Evolutionary conservation across 331 rosid genomes (phyloP).

Genomic region (Spiraea crenata): DNA sequence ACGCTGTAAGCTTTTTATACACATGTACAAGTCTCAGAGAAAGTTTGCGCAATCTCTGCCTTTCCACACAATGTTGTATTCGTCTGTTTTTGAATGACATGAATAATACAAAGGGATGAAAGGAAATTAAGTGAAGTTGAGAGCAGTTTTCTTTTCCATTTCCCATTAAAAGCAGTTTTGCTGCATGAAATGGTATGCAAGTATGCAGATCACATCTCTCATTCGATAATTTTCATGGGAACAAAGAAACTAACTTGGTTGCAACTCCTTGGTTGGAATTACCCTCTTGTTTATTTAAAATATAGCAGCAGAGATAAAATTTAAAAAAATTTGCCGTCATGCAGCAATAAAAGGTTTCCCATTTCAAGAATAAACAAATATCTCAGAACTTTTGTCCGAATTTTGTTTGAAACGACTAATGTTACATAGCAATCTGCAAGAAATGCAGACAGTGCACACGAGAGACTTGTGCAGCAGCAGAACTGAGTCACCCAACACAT

Average conservation of each 20-base stretch:
- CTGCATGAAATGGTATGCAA: background rate
- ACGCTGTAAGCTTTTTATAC: slow-evolving; percentile 25
- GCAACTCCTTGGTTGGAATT: background rate
- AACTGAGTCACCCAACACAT: slow-evolving; percentile 29
- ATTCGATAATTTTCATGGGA: no score
- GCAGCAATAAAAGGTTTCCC: slow-evolving; percentile 6
- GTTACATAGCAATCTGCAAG: slow-evolving; percentile 39
- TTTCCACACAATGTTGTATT: slow-evolving; percentile 20
- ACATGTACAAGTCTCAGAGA: slow-evolving; percentile 28
- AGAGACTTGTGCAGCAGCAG: slow-evolving; percentile 20
- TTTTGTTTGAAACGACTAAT: slow-evolving; percentile 37
- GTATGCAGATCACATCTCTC: no score
- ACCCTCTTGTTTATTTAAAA: background rate
- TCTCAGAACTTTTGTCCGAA: slow-evolving; percentile 16
- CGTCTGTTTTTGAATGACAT: slow-evolving; percentile 11
- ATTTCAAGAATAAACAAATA: slow-evolving; percentile 21
- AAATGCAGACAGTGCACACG: slow-evolving; percentile 20
- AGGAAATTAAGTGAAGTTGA: background rate
- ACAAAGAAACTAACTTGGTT: background rate
- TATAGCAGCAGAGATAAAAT: background rate
- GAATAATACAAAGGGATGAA: slow-evolving; percentile 5
- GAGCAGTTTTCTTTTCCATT: background rate
- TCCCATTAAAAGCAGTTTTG: background rate
- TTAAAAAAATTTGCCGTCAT: background rate
- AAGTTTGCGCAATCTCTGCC: slow-evolving; percentile 13